Conservation (phyloP, 176 grass and related monocot genomes). For the Paspalum notatum region DNA sequence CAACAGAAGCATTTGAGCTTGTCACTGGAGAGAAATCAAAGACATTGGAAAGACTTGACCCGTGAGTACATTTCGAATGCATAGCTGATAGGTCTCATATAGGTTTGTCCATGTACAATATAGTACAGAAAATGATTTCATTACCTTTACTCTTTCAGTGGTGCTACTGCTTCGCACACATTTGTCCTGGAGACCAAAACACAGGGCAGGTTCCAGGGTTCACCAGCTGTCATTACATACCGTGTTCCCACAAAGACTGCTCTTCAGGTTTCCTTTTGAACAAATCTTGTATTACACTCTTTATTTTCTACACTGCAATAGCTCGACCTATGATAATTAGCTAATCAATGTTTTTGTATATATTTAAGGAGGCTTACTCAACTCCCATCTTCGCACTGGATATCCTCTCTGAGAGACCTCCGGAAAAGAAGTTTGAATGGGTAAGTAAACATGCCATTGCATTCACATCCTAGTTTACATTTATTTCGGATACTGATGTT, state of each 20-base stretch:
- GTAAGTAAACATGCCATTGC: slow-evolving; percentile 44
- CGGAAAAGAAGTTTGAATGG: slow-evolving; percentile 94
- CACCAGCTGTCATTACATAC: slow-evolving; percentile 77
- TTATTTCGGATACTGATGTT: slow-evolving; percentile 31
- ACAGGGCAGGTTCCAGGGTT: slow-evolving; percentile 79
- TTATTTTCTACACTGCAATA: not conserved
- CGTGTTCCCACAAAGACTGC: slow-evolving; percentile 89
- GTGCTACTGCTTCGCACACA: slow-evolving; percentile 74
- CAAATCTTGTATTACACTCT: not conserved
- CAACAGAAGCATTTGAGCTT: slow-evolving; percentile 73
- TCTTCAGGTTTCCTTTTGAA: slow-evolving; percentile 64
- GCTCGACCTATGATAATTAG: not conserved
- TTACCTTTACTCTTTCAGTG: slow-evolving; percentile 50
- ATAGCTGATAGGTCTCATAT: slow-evolving; percentile 13
- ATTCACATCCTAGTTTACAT: not conserved
- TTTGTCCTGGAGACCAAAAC: slow-evolving; percentile 83
- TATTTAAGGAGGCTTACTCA: slow-evolving; percentile 84
- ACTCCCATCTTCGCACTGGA: slow-evolving; percentile 75
- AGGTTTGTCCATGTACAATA: not conserved
- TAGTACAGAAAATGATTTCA: slow-evolving; percentile 21
- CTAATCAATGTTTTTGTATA: slow-evolving; percentile 32
- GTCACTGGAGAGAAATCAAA: slow-evolving; percentile 74
- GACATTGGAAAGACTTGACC: slow-evolving; percentile 91
- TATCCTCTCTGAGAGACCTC: slow-evolving; percentile 80
- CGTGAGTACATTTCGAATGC: slow-evolving; percentile 60